A percentile compares a stretch with the other conserved stretches of the same genome.
Conservation (phyloP, 2,329 filamentous ascomycete species). For the Microdochium paspali region DNA sequence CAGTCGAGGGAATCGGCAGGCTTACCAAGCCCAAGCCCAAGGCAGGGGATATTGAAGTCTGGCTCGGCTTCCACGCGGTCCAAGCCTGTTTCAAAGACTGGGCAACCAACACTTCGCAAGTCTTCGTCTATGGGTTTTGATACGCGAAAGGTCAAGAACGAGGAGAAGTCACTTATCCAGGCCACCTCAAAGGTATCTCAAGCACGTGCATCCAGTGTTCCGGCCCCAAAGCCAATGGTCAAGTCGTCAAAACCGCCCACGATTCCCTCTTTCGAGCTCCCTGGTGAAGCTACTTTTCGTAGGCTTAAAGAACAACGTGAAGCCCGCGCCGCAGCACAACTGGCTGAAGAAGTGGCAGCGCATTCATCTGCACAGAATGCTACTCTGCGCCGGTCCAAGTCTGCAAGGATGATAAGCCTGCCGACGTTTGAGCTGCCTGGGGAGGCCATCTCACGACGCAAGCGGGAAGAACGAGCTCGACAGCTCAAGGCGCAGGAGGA, state of each 20-base stretch:
- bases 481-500: constrained; percentile 46
- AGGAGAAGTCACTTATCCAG: constrained; percentile 13
- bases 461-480: constrained; percentile 41
- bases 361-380: constrained; percentile 16
- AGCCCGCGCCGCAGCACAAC: constrained; percentile 35
- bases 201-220: constrained; percentile 29
- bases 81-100: constrained; percentile 26
- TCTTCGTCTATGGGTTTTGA: constrained; percentile 29
- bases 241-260: constrained; percentile 48
- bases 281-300: constrained; percentile 50
- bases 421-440: constrained; percentile 55
- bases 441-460: constrained; percentile 49
- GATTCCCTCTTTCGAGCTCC: constrained; percentile 49
- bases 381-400: constrained; percentile 36
- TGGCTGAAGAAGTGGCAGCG: constrained; percentile 13
- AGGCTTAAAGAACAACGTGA: constrained; percentile 50
- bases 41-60: constrained; percentile 13
- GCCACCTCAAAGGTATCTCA: constrained; percentile 15
- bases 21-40: constrained; percentile 10
- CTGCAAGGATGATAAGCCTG: constrained; percentile 39
- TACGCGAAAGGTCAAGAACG: constrained; percentile 11
- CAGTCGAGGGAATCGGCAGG: constrained; percentile 4
- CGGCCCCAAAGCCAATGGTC: constrained; percentile 32
- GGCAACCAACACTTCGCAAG: constrained; percentile 25
- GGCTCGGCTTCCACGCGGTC: constrained; percentile 30